Conservation (phyloP, 2,329 filamentous ascomycete species). For the Hysterium pulicare region DNA sequence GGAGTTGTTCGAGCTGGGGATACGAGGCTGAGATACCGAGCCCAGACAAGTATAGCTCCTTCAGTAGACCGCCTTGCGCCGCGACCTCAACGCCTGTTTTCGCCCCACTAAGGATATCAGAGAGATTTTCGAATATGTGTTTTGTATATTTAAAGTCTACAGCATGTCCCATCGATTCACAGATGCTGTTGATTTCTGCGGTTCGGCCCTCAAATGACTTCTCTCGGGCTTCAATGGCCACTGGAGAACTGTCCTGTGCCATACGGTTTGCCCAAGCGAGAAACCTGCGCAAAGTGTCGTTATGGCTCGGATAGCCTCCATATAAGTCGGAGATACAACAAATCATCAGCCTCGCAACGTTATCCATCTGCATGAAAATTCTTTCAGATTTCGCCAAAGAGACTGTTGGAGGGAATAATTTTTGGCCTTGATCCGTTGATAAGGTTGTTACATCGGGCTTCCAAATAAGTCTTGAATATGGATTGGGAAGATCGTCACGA, state of each 20-base stretch:
- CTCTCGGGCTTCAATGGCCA: not conserved
- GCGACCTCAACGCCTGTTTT: constrained; percentile 10
- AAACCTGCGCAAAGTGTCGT: constrained; percentile 1
- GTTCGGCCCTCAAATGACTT: not conserved
- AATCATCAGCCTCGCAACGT: constrained; percentile 1
- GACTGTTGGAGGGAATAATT: constrained; percentile 8
- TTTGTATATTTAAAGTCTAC: constrained; percentile 10
- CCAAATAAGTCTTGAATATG: constrained; percentile 16
- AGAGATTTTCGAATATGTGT: constrained; percentile 16
- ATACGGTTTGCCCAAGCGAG: constrained; percentile 2
- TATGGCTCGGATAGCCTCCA: not conserved
- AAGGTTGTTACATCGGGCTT: constrained; percentile 15
- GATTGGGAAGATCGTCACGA: not conserved
- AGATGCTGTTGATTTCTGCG: constrained; percentile 9
- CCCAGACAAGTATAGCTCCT: constrained; percentile 11
- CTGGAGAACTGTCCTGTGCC: not conserved
- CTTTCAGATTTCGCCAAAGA: not conserved
- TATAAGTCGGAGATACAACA: constrained; percentile 2
- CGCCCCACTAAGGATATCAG: constrained; percentile 8
- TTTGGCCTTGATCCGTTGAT: constrained; percentile 3
- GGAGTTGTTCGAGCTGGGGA: constrained; percentile 12
- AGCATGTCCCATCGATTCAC: too few species aligned
- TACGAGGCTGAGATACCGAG: constrained; percentile 10
- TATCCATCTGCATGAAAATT: constrained; percentile 1
- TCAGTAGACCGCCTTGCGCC: constrained; percentile 6